A percentile compares a stretch with the other conserved stretches of the same genome.
These are phyloP conservation scores for Nannochloropsis gaditana DNA, from an alignment of 108 stramenopile genomes.

Conservation along the genomic window DNA sequence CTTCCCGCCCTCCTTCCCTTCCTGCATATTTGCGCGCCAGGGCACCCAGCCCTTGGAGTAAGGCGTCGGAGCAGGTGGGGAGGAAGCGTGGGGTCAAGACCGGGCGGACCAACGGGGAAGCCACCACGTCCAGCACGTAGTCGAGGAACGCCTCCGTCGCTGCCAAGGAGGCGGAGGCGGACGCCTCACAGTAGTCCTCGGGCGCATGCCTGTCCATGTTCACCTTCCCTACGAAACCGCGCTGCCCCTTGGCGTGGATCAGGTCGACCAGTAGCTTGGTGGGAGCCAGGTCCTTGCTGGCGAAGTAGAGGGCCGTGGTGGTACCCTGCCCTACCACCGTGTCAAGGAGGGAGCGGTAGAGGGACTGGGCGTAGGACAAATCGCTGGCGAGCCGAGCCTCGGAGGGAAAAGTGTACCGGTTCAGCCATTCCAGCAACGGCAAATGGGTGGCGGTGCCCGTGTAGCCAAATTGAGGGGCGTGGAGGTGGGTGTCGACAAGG, in stretches of 20 bases:
- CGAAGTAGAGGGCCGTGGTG: slow-evolving; percentile 58
- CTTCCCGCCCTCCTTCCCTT: background rate
- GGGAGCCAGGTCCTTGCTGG: slow-evolving; percentile 51
- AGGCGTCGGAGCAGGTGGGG: slow-evolving; percentile 58
- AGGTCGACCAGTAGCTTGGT: slow-evolving; percentile 53
- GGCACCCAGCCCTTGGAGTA: slow-evolving; percentile 49
- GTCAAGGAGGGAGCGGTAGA: slow-evolving; percentile 49
- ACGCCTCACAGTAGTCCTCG: slow-evolving; percentile 50
- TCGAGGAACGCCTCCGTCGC: slow-evolving; percentile 50
- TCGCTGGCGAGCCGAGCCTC: slow-evolving; percentile 45
- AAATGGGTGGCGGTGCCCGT: slow-evolving; percentile 61
- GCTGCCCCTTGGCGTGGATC: slow-evolving; percentile 43
- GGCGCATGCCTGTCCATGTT: slow-evolving; percentile 61
- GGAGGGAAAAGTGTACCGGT: slow-evolving; percentile 60
- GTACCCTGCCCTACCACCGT: slow-evolving; percentile 51
- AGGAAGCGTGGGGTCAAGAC: slow-evolving; percentile 61
- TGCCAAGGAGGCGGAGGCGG: slow-evolving; percentile 37
- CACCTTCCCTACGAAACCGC: slow-evolving; percentile 61
- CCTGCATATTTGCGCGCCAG: slow-evolving; percentile 43
- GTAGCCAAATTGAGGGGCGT: slow-evolving; percentile 61
- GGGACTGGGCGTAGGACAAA: slow-evolving; percentile 19
- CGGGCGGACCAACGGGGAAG: slow-evolving; percentile 40
- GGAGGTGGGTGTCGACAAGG: slow-evolving; percentile 47
- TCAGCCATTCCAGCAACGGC: slow-evolving; percentile 59
- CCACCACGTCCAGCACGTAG: slow-evolving; percentile 19